Conservation (phyloP, 352 stramenopile species). For the Saprolegnia diclina region DNA sequence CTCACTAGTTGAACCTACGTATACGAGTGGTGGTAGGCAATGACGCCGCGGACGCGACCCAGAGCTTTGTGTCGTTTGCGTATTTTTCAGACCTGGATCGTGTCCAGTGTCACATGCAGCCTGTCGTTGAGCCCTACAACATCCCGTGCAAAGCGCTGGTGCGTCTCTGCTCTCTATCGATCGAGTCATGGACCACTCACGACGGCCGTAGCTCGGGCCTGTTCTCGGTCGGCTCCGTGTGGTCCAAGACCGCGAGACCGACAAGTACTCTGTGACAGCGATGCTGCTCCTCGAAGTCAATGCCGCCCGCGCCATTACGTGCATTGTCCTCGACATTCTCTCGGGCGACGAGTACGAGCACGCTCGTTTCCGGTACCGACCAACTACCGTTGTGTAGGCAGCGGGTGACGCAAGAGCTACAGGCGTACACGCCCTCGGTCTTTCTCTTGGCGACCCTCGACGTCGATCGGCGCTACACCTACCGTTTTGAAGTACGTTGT, state of each 20-base stretch:
- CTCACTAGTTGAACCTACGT: background rate
- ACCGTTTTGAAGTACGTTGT: slow-evolving; percentile 49
- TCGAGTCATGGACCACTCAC: background rate
- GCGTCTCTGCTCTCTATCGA: background rate
- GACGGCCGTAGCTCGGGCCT: background rate
- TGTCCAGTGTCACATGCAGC: slow-evolving; percentile 3
- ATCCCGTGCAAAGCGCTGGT: slow-evolving; percentile 14
- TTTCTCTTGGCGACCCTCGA: slow-evolving; percentile 44
- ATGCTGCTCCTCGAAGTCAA: slow-evolving; percentile 66
- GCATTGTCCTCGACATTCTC: slow-evolving; percentile 58
- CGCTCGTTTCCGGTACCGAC: too few relatives aligned
- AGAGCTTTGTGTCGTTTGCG: background rate
- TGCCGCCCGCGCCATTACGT: slow-evolving; percentile 43
- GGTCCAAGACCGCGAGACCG: background rate
- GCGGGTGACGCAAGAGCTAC: slow-evolving; percentile 35
- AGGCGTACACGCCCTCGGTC: slow-evolving; percentile 35
- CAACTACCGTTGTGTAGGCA: too few relatives aligned
- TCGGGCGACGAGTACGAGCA: slow-evolving; percentile 44
- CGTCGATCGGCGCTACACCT: slow-evolving; percentile 57
- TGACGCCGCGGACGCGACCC: background rate
- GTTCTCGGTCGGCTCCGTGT: slow-evolving; percentile 15
- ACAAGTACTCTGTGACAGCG: slow-evolving; percentile 30
- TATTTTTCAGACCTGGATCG: slow-evolving; percentile 13
- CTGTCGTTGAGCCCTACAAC: background rate
- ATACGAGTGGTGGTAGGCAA: background rate